Conservation (phyloP, 164 flowering plant genomes). For the Piper longum region DNA sequence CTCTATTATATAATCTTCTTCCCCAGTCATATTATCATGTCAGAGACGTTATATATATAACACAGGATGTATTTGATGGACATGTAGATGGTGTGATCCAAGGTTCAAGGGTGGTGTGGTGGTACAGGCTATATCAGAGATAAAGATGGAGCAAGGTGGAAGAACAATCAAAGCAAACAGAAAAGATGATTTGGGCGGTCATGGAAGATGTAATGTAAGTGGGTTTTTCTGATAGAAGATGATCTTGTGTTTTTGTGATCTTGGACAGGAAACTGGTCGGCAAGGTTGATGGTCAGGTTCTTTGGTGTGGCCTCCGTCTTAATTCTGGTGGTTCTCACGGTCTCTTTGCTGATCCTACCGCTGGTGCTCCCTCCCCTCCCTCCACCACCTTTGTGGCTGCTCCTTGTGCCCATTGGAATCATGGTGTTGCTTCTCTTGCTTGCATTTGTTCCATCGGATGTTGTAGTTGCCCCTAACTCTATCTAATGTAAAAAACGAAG, state of each 20-base stretch:
- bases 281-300: slow-evolving; percentile 6
- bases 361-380: slow-evolving; percentile 10
- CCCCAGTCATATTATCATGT: no score
- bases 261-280: background rate
- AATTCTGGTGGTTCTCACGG: slow-evolving; percentile 5
- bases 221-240: background rate
- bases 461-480: slow-evolving; percentile 1
- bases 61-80: no score
- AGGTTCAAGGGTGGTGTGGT: no score
- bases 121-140: no score
- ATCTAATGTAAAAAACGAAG: background rate
- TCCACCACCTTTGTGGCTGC: slow-evolving; percentile 8
- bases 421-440: slow-evolving; percentile 6
- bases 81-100: no score
- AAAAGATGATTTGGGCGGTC: background rate
- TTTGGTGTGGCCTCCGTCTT: background rate
- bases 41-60: no score
- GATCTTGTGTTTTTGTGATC: background rate
- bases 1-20: no score
- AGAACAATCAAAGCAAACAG: no score
- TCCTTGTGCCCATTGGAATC: slow-evolving; percentile 7
- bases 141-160: no score
- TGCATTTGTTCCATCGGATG: slow-evolving; percentile 6
- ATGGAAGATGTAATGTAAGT: background rate
- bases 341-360: slow-evolving; percentile 4